These are phyloP conservation scores for Thraustochytrium striatum DNA, from an alignment of 352 stramenopile genomes.

Conservation along the genomic window DNA sequence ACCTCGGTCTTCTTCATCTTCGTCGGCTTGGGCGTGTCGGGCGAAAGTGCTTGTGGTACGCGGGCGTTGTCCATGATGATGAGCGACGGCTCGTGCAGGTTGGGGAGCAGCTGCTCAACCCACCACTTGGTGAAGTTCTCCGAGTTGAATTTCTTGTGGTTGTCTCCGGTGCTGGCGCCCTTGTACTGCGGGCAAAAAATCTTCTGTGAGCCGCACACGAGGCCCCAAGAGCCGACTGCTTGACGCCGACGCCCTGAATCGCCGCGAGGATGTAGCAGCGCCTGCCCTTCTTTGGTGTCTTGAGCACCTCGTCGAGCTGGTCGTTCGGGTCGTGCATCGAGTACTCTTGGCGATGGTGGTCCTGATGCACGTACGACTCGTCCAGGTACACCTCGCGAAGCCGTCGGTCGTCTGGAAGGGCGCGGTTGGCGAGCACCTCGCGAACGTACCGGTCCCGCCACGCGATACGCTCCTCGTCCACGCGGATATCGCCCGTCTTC, in stretches of 20 bases:
- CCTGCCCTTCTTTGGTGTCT: neutral
- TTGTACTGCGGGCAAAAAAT: neutral
- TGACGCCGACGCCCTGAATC: neutral
- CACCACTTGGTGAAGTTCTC: conserved; percentile 48
- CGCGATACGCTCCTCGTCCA: neutral
- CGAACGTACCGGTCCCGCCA: neutral
- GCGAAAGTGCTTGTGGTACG: too few relatives aligned
- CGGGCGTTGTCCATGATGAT: conserved; percentile 53
- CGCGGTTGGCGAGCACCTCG: neutral
- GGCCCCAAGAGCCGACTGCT: neutral
- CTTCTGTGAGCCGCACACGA: neutral
- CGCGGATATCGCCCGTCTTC: neutral
- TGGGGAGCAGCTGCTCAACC: neutral
- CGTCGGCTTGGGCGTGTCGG: neutral
- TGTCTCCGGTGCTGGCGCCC: conserved; percentile 41
- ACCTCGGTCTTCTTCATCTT: neutral
- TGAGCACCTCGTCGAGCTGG: conserved; percentile 15
- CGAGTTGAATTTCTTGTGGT: conserved; percentile 51
- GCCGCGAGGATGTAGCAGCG: conserved; percentile 23
- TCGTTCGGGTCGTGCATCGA: conserved; percentile 51
- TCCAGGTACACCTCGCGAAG: conserved; percentile 52
- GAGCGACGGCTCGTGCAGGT: neutral
- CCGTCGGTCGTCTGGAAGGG: neutral
- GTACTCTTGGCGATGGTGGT: conserved; percentile 46
- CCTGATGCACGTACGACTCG: conserved; percentile 54